Evolutionary conservation across 345 rosid genomes (phyloP).

Genomic region (Salix brachista): DNA sequence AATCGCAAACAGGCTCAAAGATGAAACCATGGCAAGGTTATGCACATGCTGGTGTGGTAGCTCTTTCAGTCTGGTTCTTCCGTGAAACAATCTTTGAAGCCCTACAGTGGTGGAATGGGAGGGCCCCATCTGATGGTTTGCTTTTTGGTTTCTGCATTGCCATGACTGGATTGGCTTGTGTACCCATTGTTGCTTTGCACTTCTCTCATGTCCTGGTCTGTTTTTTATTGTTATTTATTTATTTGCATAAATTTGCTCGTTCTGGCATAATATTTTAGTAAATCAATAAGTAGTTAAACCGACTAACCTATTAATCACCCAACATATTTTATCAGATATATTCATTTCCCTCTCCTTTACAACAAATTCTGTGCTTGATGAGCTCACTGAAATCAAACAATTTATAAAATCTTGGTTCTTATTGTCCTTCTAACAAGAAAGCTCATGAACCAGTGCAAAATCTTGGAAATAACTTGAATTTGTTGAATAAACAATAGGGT

Average conservation of each 20-base stretch:
- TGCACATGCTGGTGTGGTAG: constrained; percentile 74
- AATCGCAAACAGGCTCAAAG: constrained; percentile 69
- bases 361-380: not conserved
- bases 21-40: constrained; percentile 99
- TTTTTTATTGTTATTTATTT: not conserved
- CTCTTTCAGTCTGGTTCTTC: constrained; percentile 86
- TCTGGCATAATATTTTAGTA: not conserved
- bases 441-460: not conserved
- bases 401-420: not conserved
- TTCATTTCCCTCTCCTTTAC: not conserved
- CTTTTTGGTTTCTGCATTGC: constrained; percentile 85
- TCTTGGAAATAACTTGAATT: not conserved
- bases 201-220: constrained; percentile 91
- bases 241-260: not conserved
- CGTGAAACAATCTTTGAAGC: constrained; percentile 97
- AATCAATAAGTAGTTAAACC: not conserved
- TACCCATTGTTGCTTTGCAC: constrained; percentile 87
- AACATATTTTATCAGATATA: not conserved
- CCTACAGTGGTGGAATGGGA: constrained; percentile 94
- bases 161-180: constrained; percentile 80
- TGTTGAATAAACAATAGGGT: not conserved
- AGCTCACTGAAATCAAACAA: not conserved
- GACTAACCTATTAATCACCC: not conserved
- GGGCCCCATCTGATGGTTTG: constrained; percentile 90
- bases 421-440: not conserved